Evolutionary conservation across 257 asterid genomes (phyloP).

Genomic region (Solanum lycopersicoides): DNA sequence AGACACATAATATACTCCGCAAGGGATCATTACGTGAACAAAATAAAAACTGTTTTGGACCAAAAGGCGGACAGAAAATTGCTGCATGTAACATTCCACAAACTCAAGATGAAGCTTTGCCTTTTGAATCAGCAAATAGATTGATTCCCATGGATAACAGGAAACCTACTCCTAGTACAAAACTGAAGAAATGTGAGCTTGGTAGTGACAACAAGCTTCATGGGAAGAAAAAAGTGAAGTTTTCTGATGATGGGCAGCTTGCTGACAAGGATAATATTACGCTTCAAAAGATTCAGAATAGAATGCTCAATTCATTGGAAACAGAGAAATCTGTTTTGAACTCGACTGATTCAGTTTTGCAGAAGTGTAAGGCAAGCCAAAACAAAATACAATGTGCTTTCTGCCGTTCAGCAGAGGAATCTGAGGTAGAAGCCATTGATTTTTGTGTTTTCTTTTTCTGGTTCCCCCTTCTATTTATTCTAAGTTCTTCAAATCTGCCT

Average conservation of each 20-base stretch:
- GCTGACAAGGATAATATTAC: background rate
- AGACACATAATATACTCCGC: constrained; percentile 8
- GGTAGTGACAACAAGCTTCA: constrained; percentile 4
- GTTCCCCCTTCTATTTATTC: background rate
- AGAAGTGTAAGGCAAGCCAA: constrained; percentile 24
- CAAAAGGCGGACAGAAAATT: constrained; percentile 13
- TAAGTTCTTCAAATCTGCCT: background rate
- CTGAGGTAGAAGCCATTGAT: constrained; percentile 45
- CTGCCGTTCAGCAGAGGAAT: constrained; percentile 61
- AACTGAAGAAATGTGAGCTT: constrained; percentile 6
- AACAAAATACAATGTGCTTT: constrained; percentile 45
- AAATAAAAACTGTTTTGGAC: constrained; percentile 1
- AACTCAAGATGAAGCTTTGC: constrained; percentile 11
- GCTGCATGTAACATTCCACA: constrained; percentile 10
- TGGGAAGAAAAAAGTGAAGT: constrained; percentile 34
- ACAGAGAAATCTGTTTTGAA: constrained; percentile 10
- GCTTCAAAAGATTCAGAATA: background rate
- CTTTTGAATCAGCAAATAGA: constrained; percentile 11
- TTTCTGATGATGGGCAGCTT: constrained; percentile 18
- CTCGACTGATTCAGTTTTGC: constrained; percentile 11
- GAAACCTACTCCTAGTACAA: constrained; percentile 10
- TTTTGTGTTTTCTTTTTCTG: background rate
- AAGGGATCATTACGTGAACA: constrained; percentile 5
- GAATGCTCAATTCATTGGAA: constrained; percentile 13
- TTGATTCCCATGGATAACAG: constrained; percentile 10